Base-by-base conservation (phyloP, 2,329 filamentous ascomycete genomes). In the Exserohilum turcica region DNA sequence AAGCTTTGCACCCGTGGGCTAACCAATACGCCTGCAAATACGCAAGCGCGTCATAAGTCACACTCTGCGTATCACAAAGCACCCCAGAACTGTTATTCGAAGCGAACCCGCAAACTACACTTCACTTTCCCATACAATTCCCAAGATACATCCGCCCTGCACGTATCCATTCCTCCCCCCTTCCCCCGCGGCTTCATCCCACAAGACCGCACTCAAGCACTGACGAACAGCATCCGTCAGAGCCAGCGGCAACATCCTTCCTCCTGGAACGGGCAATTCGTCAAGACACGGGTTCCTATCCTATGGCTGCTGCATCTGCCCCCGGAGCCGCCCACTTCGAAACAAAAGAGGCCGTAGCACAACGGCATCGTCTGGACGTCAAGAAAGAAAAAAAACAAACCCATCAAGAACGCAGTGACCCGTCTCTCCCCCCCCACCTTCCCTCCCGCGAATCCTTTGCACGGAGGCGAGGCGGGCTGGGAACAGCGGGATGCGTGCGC, bases 61-160 rank as follows among this genome's bases (percentile, higher is more conserved):
- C 28, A 45, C 48, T 3, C 6, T 5, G 31, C 19, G 21, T 47
- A 19, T 43, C 28, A 33, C 27, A 5, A 24, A 24, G 7, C 7
- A 24, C 21, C 21, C 21, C 21, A 16, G 19, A 33, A n/a, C n/a
- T 38, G 31, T 43, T 35, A 43, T 43, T 5, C 8, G 19, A 35
- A 53, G 38, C 37, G 44, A 46, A 28, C 10, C 35, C 21, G 13
- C 15, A 43, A n/a, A n/a, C 15, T 16, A n/a, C n/a, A n/a, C n/a
- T n/a, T n/a, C n/a, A n/a, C n/a, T n/a, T n/a, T 9, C 33, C 38
- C 42, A 27, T 29, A 21, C 42, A 27, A 33, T 21, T 31, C 21
- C 6, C 37, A 3, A 36, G 40, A 46, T 43, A 50, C 47, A 54
- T 51, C 51, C 47, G 38, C 43, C 33, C 29, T 46, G 54, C 43